These are phyloP conservation scores for Paramecium octaurelia DNA, from an alignment of 73 alveolate genomes.

Conservation along the genomic window DNA sequence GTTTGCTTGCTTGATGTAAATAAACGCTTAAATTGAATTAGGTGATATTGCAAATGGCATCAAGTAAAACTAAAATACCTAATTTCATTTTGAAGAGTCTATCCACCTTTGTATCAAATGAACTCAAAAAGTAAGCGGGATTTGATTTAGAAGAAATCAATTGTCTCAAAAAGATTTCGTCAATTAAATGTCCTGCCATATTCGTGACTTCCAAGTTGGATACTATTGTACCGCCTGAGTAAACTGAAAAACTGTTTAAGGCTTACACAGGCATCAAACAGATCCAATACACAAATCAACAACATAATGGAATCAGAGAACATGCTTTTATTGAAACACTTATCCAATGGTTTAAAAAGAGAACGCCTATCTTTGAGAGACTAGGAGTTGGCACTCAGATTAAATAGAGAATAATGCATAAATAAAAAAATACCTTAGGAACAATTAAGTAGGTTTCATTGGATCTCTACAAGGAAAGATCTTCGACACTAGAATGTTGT, in stretches of 20 bases:
- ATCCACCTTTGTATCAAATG: background rate
- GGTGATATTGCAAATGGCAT: slow-evolving; percentile 3
- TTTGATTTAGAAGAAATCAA: slow-evolving; percentile 15
- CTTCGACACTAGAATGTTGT: background rate
- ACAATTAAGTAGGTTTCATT: background rate
- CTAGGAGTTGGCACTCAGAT: background rate
- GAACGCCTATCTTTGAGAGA: slow-evolving; percentile 8
- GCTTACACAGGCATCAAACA: background rate
- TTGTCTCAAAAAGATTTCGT: background rate
- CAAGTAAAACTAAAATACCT: background rate
- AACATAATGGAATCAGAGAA: background rate
- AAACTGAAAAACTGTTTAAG: background rate
- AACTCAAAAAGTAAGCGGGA: background rate
- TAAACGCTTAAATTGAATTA: background rate
- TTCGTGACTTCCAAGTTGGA: background rate
- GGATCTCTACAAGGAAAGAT: background rate
- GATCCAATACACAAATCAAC: background rate
- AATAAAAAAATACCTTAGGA: background rate
- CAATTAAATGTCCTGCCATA: background rate
- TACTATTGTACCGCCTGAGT: background rate
- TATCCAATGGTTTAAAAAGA: background rate
- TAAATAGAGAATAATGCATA: background rate
- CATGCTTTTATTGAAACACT: background rate
- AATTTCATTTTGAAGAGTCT: background rate
- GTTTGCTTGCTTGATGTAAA: background rate